Percentiles rank a stretch among this genome's conserved stretches.
Conservation (phyloP, 148 eudicot genomes). For the Talinum fruticosum region DNA sequence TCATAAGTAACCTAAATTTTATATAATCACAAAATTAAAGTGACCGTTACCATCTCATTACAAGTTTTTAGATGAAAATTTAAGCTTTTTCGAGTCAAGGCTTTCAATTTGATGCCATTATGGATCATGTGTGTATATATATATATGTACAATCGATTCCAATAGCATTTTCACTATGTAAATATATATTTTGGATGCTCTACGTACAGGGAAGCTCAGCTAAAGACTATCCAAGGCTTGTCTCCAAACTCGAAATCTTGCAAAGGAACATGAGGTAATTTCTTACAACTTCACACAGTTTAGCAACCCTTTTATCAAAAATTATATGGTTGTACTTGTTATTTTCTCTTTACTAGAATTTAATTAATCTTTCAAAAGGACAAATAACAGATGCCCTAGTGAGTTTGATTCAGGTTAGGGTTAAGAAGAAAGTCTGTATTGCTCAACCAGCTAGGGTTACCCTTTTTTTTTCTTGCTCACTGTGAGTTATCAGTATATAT, state of each 20-base stretch:
- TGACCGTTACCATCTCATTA: too few relatives aligned
- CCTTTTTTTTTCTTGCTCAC: too few relatives aligned
- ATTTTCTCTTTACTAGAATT: not conserved
- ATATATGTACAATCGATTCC: too few relatives aligned
- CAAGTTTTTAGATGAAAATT: too few relatives aligned
- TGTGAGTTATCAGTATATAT: too few relatives aligned
- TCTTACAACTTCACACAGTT: not conserved
- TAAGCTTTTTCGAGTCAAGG: too few relatives aligned
- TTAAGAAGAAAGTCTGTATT: not conserved
- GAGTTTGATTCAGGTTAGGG: not conserved
- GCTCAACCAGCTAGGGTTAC: not conserved
- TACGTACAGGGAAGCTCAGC: conserved; percentile 34
- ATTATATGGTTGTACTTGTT: not conserved
- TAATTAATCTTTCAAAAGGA: too few relatives aligned
- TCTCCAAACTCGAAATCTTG: conserved; percentile 56
- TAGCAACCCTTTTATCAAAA: not conserved
- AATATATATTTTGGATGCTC: not conserved
- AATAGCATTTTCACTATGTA: not conserved
- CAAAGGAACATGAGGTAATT: conserved; percentile 78
- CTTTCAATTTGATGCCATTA: too few relatives aligned
- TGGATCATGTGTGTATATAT: too few relatives aligned
- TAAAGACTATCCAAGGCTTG: conserved; percentile 62
- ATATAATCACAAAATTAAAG: too few relatives aligned
- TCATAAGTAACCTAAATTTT: too few relatives aligned
- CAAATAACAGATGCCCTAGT: not conserved